Evolutionary conservation across 2,329 filamentous ascomycete genomes (phyloP).

Genomic region (Lasiodiplodia sp.): DNA sequence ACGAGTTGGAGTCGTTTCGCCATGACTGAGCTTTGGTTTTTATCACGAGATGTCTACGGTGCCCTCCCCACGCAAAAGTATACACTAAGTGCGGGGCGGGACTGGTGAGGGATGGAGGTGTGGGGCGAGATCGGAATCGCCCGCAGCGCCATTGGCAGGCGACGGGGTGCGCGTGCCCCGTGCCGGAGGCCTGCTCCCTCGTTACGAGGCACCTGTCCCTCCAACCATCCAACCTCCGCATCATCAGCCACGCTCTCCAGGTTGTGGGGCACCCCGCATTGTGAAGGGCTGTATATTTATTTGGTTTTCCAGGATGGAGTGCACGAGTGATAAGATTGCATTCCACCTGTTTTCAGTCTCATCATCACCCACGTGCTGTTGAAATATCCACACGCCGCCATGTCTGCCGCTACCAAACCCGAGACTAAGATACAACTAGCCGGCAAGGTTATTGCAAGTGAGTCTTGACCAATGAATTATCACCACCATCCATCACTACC

Average conservation of each 20-base stretch:
- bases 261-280: not conserved
- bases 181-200: constrained; percentile 3
- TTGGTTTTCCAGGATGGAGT: not conserved
- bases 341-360: not conserved
- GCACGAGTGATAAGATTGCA: not conserved
- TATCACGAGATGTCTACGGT: not conserved
- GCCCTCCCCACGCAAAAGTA: not conserved
- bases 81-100: constrained; percentile 4
- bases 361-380: not conserved
- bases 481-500: not conserved
- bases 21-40: not conserved
- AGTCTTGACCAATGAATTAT: not conserved
- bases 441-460: constrained; percentile 36
- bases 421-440: constrained; percentile 40
- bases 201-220: not conserved
- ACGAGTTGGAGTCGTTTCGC: not conserved
- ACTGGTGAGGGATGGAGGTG: not conserved
- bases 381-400: not conserved
- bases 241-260: not conserved
- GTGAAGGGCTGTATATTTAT: not conserved
- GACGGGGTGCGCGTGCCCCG: not conserved
- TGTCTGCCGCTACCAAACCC: constrained; percentile 21
- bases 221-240: not conserved
- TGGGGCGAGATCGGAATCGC: not conserved
- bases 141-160: not conserved